These are phyloP conservation scores for Pleurotus pulmonarius DNA, from an alignment of 768 basidiomycete genomes.

Conservation along the genomic window DNA sequence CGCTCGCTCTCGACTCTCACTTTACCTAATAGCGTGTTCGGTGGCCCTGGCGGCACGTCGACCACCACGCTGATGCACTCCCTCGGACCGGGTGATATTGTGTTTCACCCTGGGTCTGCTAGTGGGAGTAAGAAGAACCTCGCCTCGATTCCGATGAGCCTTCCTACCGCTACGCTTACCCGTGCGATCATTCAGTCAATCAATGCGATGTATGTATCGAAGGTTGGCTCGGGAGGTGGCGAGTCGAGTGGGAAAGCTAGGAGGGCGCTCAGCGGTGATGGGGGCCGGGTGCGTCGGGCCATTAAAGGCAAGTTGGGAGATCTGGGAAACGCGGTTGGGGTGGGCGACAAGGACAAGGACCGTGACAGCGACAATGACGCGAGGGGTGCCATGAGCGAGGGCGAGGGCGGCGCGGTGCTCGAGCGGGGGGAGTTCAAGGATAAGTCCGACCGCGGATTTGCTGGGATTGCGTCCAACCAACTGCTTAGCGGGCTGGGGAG, in stretches of 20 bases:
- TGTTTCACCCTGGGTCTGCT: conserved; percentile 14
- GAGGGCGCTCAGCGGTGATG: conserved; percentile 2
- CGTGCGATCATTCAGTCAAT: neutral
- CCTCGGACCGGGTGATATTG: neutral
- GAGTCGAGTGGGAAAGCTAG: neutral
- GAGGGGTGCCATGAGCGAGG: conserved; percentile 5
- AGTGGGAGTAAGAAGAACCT: conserved; percentile 15
- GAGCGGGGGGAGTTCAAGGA: neutral
- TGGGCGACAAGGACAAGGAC: conserved; percentile 23
- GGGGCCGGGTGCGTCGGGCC: conserved; percentile 56
- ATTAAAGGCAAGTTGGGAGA: conserved; percentile 60
- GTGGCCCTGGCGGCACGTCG: neutral
- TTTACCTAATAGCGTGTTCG: neutral
- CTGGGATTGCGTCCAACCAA: neutral
- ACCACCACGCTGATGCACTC: neutral
- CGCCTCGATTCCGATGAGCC: neutral
- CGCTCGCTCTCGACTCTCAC: conserved; percentile 15
- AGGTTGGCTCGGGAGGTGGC: neutral
- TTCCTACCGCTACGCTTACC: conserved; percentile 11
- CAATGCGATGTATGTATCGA: neutral
- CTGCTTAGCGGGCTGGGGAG: conserved; percentile 6
- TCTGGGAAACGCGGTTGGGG: conserved; percentile 30
- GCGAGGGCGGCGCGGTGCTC: neutral
- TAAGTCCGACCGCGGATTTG: neutral
- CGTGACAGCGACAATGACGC: conserved; percentile 2